Percentiles rank a stretch among this genome's conserved stretches.
Conservation (phyloP, 1,284 basidiomycete species). For the Chiua sp. region DNA sequence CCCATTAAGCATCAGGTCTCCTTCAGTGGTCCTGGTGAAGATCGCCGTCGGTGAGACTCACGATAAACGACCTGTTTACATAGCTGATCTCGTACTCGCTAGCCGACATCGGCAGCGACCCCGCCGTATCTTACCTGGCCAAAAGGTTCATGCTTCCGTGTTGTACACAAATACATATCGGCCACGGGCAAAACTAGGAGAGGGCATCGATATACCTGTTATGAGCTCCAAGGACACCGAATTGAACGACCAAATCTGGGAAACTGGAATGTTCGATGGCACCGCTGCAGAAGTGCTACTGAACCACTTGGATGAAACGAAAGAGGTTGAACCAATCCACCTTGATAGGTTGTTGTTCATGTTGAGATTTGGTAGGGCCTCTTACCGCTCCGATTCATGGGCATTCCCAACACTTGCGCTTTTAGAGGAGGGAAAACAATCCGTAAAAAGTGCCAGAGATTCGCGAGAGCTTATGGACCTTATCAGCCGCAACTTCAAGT, state of each 20-base stretch:
- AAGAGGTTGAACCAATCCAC: conserved; percentile 23
- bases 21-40: conserved; percentile 13
- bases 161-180: conserved; percentile 30
- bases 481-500: too few species aligned
- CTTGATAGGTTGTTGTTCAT: conserved; percentile 35
- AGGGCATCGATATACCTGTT: conserved; percentile 32
- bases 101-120: conserved; percentile 25
- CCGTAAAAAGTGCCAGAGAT: conserved; percentile 11
- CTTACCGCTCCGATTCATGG: too few species aligned
- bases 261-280: conserved; percentile 31
- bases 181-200: conserved; percentile 31
- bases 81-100: conserved; percentile 3
- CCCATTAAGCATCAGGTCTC: conserved; percentile 35
- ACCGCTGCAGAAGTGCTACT: conserved; percentile 25
- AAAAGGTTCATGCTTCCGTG: conserved; percentile 36
- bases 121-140: conserved; percentile 34
- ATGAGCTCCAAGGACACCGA: conserved; percentile 6
- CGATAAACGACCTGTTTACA: background rate
- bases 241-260: conserved; percentile 25
- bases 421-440: conserved; percentile 31
- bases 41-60: conserved; percentile 17
- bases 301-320: conserved; percentile 4
- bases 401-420: too few species aligned
- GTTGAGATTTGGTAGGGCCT: conserved; percentile 25
- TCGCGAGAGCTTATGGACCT: conserved; percentile 23